Evolutionary conservation across 306 rosid genomes (phyloP).

Genomic region (Crotalaria pallida): DNA sequence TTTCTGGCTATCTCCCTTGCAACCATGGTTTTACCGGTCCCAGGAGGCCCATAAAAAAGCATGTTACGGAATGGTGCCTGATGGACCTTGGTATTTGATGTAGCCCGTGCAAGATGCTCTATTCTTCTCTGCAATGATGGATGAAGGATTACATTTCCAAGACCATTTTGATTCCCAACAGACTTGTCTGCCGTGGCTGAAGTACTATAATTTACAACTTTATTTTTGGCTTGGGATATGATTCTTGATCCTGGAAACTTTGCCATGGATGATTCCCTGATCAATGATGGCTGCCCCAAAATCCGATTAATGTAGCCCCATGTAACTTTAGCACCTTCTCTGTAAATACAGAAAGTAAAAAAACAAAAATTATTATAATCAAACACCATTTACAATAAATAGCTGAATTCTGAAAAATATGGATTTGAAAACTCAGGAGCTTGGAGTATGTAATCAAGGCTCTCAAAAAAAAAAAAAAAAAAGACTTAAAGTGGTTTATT

Average conservation of each 20-base stretch:
- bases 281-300: slow-evolving; percentile 96
- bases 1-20: slow-evolving; percentile 94
- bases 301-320: slow-evolving; percentile 98
- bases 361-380: slow-evolving; percentile 19
- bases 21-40: slow-evolving; percentile 99
- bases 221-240: slow-evolving; percentile 60
- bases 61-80: slow-evolving; percentile 96
- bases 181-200: slow-evolving; percentile 41
- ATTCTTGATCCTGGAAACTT: slow-evolving; percentile 80
- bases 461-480: neutral
- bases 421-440: neutral
- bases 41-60: slow-evolving; percentile 98
- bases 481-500: neutral
- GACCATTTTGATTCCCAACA: slow-evolving; percentile 49
- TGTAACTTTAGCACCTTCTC: slow-evolving; percentile 93
- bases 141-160: slow-evolving; percentile 76
- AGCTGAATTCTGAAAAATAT: neutral
- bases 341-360: slow-evolving; percentile 28
- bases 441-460: neutral
- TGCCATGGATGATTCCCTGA: slow-evolving; percentile 89
- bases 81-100: slow-evolving; percentile 88
- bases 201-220: slow-evolving; percentile 43
- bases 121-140: slow-evolving; percentile 86
- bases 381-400: slow-evolving; percentile 10
- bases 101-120: slow-evolving; percentile 86